Evolutionary conservation across 2,329 filamentous ascomycete species (phyloP), one percentile per base, ranked within the genome.

Genomic region (Fusarium floridanum): DNA sequence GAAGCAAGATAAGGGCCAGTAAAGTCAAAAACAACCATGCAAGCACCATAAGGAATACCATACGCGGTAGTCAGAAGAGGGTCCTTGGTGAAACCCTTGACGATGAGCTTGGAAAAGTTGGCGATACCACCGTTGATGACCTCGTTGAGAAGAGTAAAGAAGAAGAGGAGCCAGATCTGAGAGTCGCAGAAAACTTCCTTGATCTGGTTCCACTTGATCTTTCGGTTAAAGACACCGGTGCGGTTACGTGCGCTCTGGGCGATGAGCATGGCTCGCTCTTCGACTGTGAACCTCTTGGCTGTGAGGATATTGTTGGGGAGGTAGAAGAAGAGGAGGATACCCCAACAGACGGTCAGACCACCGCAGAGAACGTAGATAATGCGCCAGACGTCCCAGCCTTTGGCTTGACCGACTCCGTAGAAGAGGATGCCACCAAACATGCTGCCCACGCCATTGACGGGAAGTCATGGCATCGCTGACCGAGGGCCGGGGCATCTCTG

Each of bases 81-180:
- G 22, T 77, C 72, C 10, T 79, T 66, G 8, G 85, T 84, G 3
- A 88, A 79, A 1, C 86, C 84, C 66, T 89, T 89, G 76, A 90
- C 84, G 64, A 90, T 81, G 64, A 82, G 73, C 88, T 89, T 89
- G 43, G 86, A 85, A 71, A 90, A 90, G 72, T 88, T 89, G 6
- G 88, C 85, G 10, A 88, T 89, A 0, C 88, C 88, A 4, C 87
- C 87, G 59, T 85, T 90, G 71, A 90, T 85, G 2, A 83, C 80
- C 73, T 90, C 88, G 66, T 90, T 90, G 20, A 89, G 78, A 0
- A 90, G 76, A 83, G 88, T 88, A 80, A 88, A 90, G 48, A 90
- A 81, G 32, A 85, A 84, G 12, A 90, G 80, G 1, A 90, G 80
- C 82, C 86, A 90, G 34, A 89, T 74, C 73, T 89, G 89, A 20